Percentiles rank a stretch among this genome's conserved stretches.
Conservation (phyloP, 2,329 filamentous ascomycete species). For the Scytalidium sp. region DNA sequence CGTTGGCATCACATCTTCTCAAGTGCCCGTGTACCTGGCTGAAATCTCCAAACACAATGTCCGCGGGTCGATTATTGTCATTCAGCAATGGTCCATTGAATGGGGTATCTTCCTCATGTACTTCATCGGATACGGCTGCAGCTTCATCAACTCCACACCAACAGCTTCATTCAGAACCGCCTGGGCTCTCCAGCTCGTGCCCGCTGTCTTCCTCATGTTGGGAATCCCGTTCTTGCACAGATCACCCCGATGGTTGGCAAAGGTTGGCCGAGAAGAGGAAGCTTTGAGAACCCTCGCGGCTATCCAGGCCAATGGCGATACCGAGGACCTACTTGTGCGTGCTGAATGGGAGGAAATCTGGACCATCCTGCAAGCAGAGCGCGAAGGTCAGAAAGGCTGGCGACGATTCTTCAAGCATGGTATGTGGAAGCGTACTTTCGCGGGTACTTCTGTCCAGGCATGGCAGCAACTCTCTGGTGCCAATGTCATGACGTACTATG, state of each 20-base stretch:
- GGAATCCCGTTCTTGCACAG: constrained; percentile 43
- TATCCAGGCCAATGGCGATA: constrained; percentile 55
- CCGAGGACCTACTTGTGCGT: constrained; percentile 50
- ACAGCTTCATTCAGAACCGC: constrained; percentile 47
- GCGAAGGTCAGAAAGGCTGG: constrained; percentile 27
- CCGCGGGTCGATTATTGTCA: constrained; percentile 39
- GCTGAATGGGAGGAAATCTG: constrained; percentile 55
- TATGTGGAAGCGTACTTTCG: constrained; percentile 57
- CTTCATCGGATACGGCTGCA: constrained; percentile 44
- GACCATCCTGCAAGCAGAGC: constrained; percentile 28
- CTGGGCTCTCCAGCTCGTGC: constrained; percentile 46
- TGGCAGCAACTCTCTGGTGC: constrained; percentile 22
- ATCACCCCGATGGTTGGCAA: constrained; percentile 49
- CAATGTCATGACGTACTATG: constrained; percentile 31
- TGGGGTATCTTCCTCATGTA: constrained; percentile 48
- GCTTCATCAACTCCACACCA: constrained; percentile 37
- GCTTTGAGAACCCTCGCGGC: constrained; percentile 42
- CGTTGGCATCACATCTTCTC: constrained; percentile 70
- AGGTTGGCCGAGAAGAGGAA: constrained; percentile 44
- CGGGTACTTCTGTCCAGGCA: constrained; percentile 48
- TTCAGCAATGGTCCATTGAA: constrained; percentile 44
- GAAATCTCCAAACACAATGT: constrained; percentile 47
- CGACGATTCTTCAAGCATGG: constrained; percentile 45
- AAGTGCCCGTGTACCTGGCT: constrained; percentile 69
- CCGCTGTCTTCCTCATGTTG: constrained; percentile 38